Evolutionary conservation across 768 basidiomycete genomes (phyloP).

Genomic region (Podaxis sp.): DNA sequence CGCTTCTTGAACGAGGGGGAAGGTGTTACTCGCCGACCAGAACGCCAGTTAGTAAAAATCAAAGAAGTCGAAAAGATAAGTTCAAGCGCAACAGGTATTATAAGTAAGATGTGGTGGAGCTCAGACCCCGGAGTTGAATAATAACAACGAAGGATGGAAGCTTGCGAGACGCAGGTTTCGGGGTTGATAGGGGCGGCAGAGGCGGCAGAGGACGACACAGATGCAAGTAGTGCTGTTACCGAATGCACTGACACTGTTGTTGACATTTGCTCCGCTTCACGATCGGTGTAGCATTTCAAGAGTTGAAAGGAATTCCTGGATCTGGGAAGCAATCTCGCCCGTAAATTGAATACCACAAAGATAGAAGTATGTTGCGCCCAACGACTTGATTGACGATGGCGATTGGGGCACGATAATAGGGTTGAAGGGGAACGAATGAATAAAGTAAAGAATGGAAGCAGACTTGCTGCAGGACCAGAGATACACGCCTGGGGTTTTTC

Average conservation of each 20-base stretch:
- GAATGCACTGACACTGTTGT: constrained; percentile 30
- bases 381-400: constrained; percentile 2
- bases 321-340: neutral
- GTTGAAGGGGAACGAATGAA: constrained; percentile 8
- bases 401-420: neutral
- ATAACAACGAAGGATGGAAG: constrained; percentile 68
- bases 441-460: constrained; percentile 25
- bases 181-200: neutral
- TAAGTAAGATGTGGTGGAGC: constrained; percentile 41
- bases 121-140: constrained; percentile 31
- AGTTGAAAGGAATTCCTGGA: constrained; percentile 16
- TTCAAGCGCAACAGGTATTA: constrained; percentile 65
- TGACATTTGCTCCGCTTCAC: constrained; percentile 8
- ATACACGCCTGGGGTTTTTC: constrained; percentile 17
- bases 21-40: constrained; percentile 39
- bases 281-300: constrained; percentile 4
- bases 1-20: neutral
- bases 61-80: constrained; percentile 53
- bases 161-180: constrained; percentile 64
- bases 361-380: neutral
- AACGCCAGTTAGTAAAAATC: constrained; percentile 42
- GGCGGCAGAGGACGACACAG: neutral
- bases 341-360: neutral
- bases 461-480: constrained; percentile 22
- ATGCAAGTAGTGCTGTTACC: neutral